Evolutionary conservation across 2,329 filamentous ascomycete genomes (phyloP), one percentile per base, ranked within the genome.

Genomic region (Botrytis aclada): DNA sequence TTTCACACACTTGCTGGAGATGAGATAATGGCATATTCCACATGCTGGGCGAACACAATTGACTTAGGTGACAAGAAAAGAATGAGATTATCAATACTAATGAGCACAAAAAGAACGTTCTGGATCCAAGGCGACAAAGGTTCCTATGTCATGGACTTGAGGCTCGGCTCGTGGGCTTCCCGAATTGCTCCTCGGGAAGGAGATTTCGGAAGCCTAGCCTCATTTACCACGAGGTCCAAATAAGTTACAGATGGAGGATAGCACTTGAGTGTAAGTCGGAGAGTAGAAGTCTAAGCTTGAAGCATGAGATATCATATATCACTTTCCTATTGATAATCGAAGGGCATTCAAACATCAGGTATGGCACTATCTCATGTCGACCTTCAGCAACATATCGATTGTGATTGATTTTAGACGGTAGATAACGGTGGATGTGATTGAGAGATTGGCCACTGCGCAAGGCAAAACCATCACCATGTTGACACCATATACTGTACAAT

Each of bases 401-500:
- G 16, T 14, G 16, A 39, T 66, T 25, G 18, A 56, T 25, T 29
- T 37, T 37, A 32, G 47, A 22, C 37, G 20, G 5, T 32, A n/a
- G 29, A 56, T 69, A n/a, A 14, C n/a, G 20, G 16, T 56, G 47
- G 25, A 32, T 67, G 65, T 25, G 65, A 51, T 58, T 69, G 65
- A 56, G 7, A 69, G 54, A 43, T 56, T 20, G n/a, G 12, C 39
- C 10, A 9, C n/a, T 32, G 65, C 37, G n/a, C 37, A 29, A 29
- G 34, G 47, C 65, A 56, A 58, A 41, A 29, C 7, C 12, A 58
- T 41, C 16, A 18, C 14, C 7, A 56, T 41, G 34, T 54, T 43
- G 34, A 37, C 54, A 56, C 37, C 65, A 56, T 41, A 47, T 58
- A 56, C 65, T 69, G 47, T 56, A 69, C 65, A 69, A 56, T 69